Base-by-base conservation (phyloP, 2,329 filamentous ascomycete species). In the Fusarium illudens region DNA sequence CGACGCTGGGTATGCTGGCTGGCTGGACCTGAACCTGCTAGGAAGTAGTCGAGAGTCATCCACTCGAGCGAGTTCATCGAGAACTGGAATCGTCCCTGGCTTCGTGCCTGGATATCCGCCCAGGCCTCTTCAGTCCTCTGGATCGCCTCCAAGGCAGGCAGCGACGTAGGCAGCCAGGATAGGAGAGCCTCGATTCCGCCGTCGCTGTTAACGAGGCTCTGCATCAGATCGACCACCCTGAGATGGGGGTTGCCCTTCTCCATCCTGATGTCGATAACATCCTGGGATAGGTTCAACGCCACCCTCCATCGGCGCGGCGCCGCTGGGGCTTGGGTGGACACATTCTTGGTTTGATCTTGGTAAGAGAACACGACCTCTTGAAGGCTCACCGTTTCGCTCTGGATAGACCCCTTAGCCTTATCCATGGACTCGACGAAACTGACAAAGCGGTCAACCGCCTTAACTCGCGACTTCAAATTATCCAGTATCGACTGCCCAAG, bases 311-410 rank as follows among this genome's bases (percentile, higher is more conserved):
- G 80, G 48, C 72, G 69, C 15, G 60, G 55, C 6, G 58, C 42
- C 29, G 60, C 29, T 4, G 53, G 20, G 10, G 4, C 29, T 9
- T 62, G 33, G 10, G 57, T 54, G 11, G 20, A 49, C 9, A 46
- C 25, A 20, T 68, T 56, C 12, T 58, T 50, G 15, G 44, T 22
- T 19, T 62, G 55, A 34, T 81, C 76, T 54, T 82, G 82, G 75
- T 96, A 96, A n/a, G 83, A 86, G 75, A 96, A 93, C 3, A 85
- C 80, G 6, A 96, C 84, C 64, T 86, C 82, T 68, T 83, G 82
- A 58, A 95, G 81, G 15, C 86, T 88, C 58, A 90, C 83, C 37
- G 84, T 81, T 68, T 89, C 84, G 74, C 86, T 86, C 42, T 81
- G 80, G 33, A 92, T 84, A 53, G 84, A 82, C 15, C 82, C 83